Base-by-base conservation (phyloP, 164 flowering plant genomes). In the Euptelea pleiosperma region DNA sequence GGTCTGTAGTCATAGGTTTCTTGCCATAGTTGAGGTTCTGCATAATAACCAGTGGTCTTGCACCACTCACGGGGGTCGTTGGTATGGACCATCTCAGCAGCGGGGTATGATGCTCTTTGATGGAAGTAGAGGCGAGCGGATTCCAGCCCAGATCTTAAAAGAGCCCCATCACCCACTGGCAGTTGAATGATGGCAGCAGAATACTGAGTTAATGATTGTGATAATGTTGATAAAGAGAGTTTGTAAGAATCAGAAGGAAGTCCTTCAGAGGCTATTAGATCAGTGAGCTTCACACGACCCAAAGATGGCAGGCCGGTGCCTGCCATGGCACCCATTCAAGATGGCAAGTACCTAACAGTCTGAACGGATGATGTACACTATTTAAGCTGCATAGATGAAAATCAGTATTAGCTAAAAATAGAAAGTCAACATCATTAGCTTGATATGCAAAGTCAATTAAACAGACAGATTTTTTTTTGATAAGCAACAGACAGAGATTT, bases 151-250 rank as follows among this genome's bases (percentile, higher is more conserved):
- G 94, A 85, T 56, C 89, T 84, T 45, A 92, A 61, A 60, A 92
- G 89, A 52, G 97, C 87, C 2, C 81, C 91, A 65, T 89, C 93
- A 49, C 71, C 60, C 0, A 70, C 43, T 2, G 91, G 77, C 56
- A 92, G 71, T 66, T 92, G 97, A 67, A 92, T 80, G 60, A 92
- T 84, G 55, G 80, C 93, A 64, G 98, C 98, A 30, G 96, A 87
- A 61, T 81, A 89, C 46, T 92, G 96, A 57, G 87, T 87, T n/a
- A 89, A 67, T 5, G 98, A 92, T 25, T 89, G 96, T 3, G 96
- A 85, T 52, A 92, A 69, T 36, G 93, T 85, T 6, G 95, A 77
- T 26, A 87, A 81, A 0, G 98, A 81, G 31, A 82, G 57, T 60
- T 82, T 87, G 69, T 89, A 89, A 6, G 87, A 70, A 61, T 87